Evolutionary conservation across 495 filamentous ascomycete genomes (phyloP).

Genomic region (Penicillium antarcticum): DNA sequence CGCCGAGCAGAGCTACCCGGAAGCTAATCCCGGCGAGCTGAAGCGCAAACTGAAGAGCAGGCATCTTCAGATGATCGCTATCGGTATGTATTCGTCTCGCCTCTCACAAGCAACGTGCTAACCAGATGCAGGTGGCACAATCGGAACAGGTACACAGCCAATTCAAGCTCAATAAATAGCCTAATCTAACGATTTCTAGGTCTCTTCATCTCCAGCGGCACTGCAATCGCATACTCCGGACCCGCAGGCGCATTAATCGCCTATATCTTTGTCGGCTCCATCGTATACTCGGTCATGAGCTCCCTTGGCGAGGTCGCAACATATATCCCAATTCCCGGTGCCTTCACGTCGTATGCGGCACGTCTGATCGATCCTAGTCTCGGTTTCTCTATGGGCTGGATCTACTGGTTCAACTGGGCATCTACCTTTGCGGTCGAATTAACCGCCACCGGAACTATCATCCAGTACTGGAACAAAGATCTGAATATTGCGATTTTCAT

Average conservation of each 20-base stretch:
- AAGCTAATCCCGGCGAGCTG: constrained; percentile 16
- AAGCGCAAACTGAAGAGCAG: constrained; percentile 61
- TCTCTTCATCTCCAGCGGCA: constrained; percentile 67
- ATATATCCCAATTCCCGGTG: constrained; percentile 66
- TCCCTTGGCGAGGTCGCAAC: constrained; percentile 65
- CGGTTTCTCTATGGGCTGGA: constrained; percentile 74
- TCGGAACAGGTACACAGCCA: constrained; percentile 56
- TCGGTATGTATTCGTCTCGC: constrained; percentile 40
- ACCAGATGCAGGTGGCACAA: constrained; percentile 62
- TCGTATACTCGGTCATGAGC: constrained; percentile 53
- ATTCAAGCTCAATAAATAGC: not conserved
- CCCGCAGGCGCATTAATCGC: constrained; percentile 63
- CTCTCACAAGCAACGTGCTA: constrained; percentile 47
- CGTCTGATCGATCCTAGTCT: constrained; percentile 65
- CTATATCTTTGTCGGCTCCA: constrained; percentile 54
- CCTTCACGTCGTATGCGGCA: constrained; percentile 66
- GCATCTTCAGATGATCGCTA: constrained; percentile 67
- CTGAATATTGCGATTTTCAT: constrained; percentile 64
- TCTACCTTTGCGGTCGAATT: constrained; percentile 68
- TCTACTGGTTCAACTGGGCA: constrained; percentile 55
- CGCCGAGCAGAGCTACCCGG: constrained; percentile 18
- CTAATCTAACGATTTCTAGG: constrained; percentile 10
- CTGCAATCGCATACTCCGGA: constrained; percentile 57
- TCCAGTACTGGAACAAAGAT: constrained; percentile 62
- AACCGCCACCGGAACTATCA: constrained; percentile 62